Conservation (phyloP, 768 basidiomycete species). For the Tricholoma terreum region DNA sequence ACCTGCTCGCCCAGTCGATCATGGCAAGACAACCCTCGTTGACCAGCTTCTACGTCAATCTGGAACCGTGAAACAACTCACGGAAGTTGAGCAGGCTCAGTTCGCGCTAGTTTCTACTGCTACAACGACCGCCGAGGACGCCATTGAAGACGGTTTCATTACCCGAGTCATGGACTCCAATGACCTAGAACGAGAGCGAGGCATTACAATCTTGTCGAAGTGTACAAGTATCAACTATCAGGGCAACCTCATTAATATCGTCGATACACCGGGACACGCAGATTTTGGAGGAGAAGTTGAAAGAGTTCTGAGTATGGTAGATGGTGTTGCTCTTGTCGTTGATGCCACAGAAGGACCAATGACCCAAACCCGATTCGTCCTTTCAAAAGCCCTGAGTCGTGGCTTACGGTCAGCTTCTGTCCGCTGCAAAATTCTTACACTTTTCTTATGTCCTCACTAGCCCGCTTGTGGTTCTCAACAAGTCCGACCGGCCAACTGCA, state of each 20-base stretch:
- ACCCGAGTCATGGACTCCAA: slow-evolving; percentile 52
- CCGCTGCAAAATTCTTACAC: background rate
- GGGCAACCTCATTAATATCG: slow-evolving; percentile 51
- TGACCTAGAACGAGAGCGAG: slow-evolving; percentile 54
- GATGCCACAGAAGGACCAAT: slow-evolving; percentile 62
- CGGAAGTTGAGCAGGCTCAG: slow-evolving; percentile 32
- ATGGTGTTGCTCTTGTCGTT: slow-evolving; percentile 57
- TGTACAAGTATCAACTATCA: slow-evolving; percentile 52
- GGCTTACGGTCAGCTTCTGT: slow-evolving; percentile 35
- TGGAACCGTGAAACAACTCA: slow-evolving; percentile 42
- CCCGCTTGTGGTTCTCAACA: slow-evolving; percentile 50
- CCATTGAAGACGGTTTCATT: slow-evolving; percentile 36
- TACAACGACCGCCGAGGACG: slow-evolving; percentile 29
- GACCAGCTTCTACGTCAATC: slow-evolving; percentile 51
- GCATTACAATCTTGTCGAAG: slow-evolving; percentile 60
- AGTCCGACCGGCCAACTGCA: slow-evolving; percentile 43
- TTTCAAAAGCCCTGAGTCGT: slow-evolving; percentile 43
- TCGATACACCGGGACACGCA: slow-evolving; percentile 62
- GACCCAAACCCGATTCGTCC: slow-evolving; percentile 55
- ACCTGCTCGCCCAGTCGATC: slow-evolving; percentile 37
- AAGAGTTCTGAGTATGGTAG: slow-evolving; percentile 58
- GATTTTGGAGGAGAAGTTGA: slow-evolving; percentile 66
- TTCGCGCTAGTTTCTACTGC: slow-evolving; percentile 30
- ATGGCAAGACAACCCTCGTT: slow-evolving; percentile 52
- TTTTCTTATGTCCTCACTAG: slow-evolving; percentile 17